A percentile compares a stretch with the other conserved stretches of the same genome.
These are phyloP conservation scores for Cordyceps cicadae DNA, from an alignment of 2,329 filamentous ascomycete genomes.

Conservation along the genomic window DNA sequence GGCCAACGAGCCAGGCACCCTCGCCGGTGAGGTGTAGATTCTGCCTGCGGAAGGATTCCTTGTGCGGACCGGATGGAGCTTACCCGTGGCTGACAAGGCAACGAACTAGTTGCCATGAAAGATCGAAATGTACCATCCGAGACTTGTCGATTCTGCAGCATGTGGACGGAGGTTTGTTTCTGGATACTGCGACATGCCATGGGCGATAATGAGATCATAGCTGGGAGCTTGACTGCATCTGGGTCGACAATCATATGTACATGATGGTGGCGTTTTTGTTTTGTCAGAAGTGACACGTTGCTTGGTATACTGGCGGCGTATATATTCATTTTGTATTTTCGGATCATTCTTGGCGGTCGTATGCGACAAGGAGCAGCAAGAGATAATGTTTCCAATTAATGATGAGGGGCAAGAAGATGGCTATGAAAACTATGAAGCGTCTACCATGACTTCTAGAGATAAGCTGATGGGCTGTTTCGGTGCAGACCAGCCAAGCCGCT, in stretches of 20 bases:
- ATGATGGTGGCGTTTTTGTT: neutral
- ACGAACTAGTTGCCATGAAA: neutral
- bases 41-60: neutral
- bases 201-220: neutral
- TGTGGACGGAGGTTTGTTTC: neutral
- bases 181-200: neutral
- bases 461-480: too few relatives aligned
- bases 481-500: too few relatives aligned
- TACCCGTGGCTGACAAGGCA: neutral
- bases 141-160: neutral
- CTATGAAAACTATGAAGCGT: too few relatives aligned
- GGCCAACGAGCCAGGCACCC: conserved; percentile 34
- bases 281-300: neutral
- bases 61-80: neutral
- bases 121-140: neutral
- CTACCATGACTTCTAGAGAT: too few relatives aligned
- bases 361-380: neutral
- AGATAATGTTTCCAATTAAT: conserved; percentile 1
- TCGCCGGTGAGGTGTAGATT: conserved; percentile 26
- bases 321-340: neutral
- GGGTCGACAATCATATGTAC: neutral
- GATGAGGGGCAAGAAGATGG: neutral
- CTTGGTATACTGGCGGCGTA: neutral
- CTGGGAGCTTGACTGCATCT: neutral
- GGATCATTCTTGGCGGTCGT: neutral